Percentiles rank a stretch among this genome's conserved stretches.
These are phyloP conservation scores for Cercospora zeae-maydis DNA, from an alignment of 2,329 filamentous ascomycete genomes.

Conservation along the genomic window DNA sequence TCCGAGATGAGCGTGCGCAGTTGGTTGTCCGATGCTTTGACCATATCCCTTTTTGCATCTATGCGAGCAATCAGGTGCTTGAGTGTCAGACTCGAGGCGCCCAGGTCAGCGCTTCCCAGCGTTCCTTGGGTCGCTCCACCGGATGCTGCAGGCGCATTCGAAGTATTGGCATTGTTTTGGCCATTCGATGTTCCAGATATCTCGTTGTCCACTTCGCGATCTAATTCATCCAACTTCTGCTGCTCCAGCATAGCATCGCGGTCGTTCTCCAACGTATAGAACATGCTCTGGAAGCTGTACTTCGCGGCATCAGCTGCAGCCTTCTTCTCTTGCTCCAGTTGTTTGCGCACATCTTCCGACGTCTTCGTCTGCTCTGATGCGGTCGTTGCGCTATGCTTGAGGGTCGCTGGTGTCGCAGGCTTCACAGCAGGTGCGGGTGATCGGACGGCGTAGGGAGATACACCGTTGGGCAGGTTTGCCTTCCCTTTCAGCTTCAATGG, in stretches of 20 bases:
- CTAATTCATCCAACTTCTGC: constrained; percentile 92
- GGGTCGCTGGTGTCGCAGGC: constrained; percentile 47
- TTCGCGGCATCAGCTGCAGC: constrained; percentile 86
- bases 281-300: constrained; percentile 85
- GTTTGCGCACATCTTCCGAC: constrained; percentile 85
- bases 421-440: constrained; percentile 63
- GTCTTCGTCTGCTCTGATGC: constrained; percentile 59
- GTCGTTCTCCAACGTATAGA: constrained; percentile 94
- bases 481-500: constrained; percentile 52
- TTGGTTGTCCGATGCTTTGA: constrained; percentile 88
- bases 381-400: constrained; percentile 50
- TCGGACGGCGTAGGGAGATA: constrained; percentile 65
- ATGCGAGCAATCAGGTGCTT: constrained; percentile 97
- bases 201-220: constrained; percentile 92
- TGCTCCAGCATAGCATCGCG: constrained; percentile 96
- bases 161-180: constrained; percentile 53
- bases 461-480: constrained; percentile 54
- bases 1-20: constrained; percentile 91
- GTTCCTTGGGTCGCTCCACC: constrained; percentile 73
- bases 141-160: constrained; percentile 45
- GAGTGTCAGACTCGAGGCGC: constrained; percentile 89
- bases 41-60: constrained; percentile 84
- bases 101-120: constrained; percentile 87
- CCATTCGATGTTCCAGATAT: constrained; percentile 63
- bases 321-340: constrained; percentile 86